Conservation (phyloP, 345 rosid species). For the Melaleuca alternifolia region DNA sequence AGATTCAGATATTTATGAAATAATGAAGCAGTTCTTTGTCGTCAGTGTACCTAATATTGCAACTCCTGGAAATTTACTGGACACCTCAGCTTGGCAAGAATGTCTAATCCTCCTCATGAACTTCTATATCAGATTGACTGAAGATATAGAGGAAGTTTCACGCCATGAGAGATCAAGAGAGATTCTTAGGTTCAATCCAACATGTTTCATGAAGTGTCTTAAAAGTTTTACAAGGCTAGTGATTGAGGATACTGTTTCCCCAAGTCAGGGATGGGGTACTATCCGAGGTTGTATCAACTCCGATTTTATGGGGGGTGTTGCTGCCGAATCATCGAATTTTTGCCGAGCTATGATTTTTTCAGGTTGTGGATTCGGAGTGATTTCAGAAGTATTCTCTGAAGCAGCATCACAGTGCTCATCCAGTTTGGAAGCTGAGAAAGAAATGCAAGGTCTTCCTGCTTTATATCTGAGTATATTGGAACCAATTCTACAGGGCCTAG, state of each 20-base stretch:
- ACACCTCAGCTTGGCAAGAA: constrained; percentile 89
- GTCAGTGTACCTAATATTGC: constrained; percentile 33
- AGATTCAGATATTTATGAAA: constrained; percentile 52
- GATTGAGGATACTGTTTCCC: constrained; percentile 82
- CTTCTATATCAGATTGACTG: constrained; percentile 69
- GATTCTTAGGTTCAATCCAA: constrained; percentile 34
- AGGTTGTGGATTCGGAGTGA: constrained; percentile 70
- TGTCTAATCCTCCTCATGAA: constrained; percentile 66
- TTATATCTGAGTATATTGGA: constrained; percentile 56
- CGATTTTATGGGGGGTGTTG: constrained; percentile 41
- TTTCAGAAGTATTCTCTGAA: constrained; percentile 59
- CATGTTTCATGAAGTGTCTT: constrained; percentile 46
- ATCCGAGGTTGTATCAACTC: constrained; percentile 34
- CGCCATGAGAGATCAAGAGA: constrained; percentile 17
- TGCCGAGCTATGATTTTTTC: constrained; percentile 80
- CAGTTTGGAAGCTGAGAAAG: constrained; percentile 5
- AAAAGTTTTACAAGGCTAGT: constrained; percentile 62
- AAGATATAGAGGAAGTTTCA: constrained; percentile 60
- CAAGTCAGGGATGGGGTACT: constrained; percentile 83
- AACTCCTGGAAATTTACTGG: constrained; percentile 43
- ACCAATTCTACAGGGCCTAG: constrained; percentile 48
- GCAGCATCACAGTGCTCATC: constrained; percentile 21
- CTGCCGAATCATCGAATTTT: constrained; percentile 37
- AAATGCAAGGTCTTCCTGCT: constrained; percentile 39
- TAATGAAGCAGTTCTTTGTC: constrained; percentile 47